Conservation (phyloP, 768 basidiomycete species). For the Tulasnella sp. region DNA sequence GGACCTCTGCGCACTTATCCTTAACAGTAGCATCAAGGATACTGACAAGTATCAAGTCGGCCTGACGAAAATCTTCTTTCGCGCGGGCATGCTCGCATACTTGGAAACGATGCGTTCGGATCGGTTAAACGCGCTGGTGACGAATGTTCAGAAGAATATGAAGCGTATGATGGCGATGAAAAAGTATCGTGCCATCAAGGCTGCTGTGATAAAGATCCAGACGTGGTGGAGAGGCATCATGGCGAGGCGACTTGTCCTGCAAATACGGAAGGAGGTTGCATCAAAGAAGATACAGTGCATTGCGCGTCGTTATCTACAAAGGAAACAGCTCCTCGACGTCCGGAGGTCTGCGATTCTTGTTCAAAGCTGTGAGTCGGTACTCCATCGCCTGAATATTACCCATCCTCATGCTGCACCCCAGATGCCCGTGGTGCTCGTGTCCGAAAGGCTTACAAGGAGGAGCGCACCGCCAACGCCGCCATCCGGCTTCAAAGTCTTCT, state of each 20-base stretch:
- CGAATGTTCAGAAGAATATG: conserved; percentile 96
- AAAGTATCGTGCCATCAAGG: conserved; percentile 59
- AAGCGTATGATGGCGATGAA: conserved; percentile 75
- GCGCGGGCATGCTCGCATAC: conserved; percentile 96
- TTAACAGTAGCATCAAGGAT: conserved; percentile 80
- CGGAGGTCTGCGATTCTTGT: conserved; percentile 54
- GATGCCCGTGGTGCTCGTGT: conserved; percentile 68
- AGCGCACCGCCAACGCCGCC: conserved; percentile 51
- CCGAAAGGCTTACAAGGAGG: conserved; percentile 47
- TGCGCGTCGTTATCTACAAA: conserved; percentile 60
- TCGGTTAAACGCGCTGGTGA: conserved; percentile 81
- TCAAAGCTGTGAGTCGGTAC: conserved; percentile 66
- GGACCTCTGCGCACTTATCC: conserved; percentile 70
- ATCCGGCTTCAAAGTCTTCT: conserved; percentile 67
- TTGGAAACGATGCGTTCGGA: conserved; percentile 85
- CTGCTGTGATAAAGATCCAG: conserved; percentile 75
- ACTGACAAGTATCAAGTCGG: conserved; percentile 96
- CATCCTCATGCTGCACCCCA: conserved; percentile 25
- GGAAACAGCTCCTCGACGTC: conserved; percentile 55
- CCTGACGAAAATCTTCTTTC: conserved; percentile 97
- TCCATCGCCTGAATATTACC: neutral
- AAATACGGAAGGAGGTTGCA: conserved; percentile 60
- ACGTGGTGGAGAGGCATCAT: conserved; percentile 88
- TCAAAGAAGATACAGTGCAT: conserved; percentile 68
- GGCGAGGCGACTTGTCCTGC: conserved; percentile 60